phyloP scores from a whole-genome alignment of 2,329 filamentous ascomycete genomes.

The Aschersonia sp. region DNA sequence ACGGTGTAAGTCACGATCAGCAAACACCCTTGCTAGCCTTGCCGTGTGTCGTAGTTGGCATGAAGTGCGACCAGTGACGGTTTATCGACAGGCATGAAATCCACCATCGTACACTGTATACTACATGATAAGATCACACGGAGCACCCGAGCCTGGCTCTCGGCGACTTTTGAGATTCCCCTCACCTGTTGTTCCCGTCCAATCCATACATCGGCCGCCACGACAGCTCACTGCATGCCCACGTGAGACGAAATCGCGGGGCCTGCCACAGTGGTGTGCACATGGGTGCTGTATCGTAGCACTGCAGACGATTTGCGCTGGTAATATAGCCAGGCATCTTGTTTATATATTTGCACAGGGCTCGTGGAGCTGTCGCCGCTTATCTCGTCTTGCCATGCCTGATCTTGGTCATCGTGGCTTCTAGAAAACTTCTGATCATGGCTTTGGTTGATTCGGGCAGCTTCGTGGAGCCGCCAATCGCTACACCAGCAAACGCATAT shows the following conservation, averaged over 20 bases:
- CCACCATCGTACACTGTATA: too few species aligned
- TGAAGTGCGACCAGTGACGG: too few species aligned
- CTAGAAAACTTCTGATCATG: neutral
- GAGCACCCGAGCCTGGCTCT: too few species aligned
- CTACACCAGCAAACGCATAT: too few species aligned
- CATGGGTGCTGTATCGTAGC: neutral
- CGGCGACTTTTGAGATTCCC: neutral
- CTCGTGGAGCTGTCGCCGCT: neutral
- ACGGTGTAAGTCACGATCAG: too few species aligned
- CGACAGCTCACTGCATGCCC: conserved; percentile 4
- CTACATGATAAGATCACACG: too few species aligned
- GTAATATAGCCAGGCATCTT: neutral
- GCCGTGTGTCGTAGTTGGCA: too few species aligned
- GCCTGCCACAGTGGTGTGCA: conserved; percentile 3
- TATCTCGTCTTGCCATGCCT: neutral
- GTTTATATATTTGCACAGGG: neutral
- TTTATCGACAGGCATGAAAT: too few species aligned
- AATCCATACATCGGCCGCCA: conserved; percentile 6
- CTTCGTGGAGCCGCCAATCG: too few species aligned
- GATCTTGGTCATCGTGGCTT: neutral
- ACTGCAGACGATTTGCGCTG: neutral
- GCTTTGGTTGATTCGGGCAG: neutral
- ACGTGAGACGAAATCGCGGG: conserved; percentile 7
- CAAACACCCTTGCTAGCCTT: too few species aligned
- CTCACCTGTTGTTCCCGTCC: neutral